Evolutionary conservation across 2,329 filamentous ascomycete species (phyloP).

Genomic region (Neurospora crassa): DNA sequence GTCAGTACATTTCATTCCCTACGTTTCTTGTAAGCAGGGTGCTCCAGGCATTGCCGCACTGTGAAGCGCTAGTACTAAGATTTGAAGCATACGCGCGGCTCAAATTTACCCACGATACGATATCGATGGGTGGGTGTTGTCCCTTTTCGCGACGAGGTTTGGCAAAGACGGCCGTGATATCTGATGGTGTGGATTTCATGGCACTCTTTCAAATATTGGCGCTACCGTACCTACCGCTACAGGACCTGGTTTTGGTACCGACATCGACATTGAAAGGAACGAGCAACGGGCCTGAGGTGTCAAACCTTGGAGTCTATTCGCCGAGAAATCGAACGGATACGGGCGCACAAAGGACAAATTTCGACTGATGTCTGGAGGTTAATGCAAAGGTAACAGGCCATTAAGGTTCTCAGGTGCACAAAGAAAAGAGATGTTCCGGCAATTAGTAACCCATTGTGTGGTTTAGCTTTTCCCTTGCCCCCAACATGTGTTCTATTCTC

Average conservation of each 20-base stretch:
- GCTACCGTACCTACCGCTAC: neutral
- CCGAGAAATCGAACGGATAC: neutral
- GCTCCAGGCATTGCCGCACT: neutral
- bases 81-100: neutral
- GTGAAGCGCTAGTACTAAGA: neutral
- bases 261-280: neutral
- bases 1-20: neutral
- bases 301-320: neutral
- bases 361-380: neutral
- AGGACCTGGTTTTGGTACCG: neutral
- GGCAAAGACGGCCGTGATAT: neutral
- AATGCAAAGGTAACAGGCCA: neutral
- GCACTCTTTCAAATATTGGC: neutral
- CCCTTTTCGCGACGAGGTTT: neutral
- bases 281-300: neutral
- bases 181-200: neutral
- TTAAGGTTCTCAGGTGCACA: neutral
- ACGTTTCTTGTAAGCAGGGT: too few species aligned
- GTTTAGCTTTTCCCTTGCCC: neutral
- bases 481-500: neutral
- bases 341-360: neutral
- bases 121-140: neutral
- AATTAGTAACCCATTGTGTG: neutral
- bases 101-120: neutral
- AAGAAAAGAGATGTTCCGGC: neutral